Evolutionary conservation across 2,329 filamentous ascomycete genomes (phyloP).

Genomic region (Colletotrichum camelliae): DNA sequence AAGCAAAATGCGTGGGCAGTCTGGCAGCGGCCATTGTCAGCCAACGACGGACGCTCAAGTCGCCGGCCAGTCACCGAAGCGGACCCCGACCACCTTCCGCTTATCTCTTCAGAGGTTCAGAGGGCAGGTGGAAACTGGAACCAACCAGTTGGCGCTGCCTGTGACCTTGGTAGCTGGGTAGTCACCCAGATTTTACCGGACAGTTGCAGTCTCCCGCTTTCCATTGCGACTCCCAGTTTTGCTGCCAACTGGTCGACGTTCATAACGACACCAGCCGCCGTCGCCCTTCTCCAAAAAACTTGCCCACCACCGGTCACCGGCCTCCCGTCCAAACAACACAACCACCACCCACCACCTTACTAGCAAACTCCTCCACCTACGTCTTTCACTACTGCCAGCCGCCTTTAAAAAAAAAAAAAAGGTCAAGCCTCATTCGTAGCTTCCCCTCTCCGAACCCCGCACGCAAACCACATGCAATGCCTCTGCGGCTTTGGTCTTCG

Average conservation of each 20-base stretch:
- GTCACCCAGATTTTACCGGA: background rate
- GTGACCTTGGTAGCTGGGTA: background rate
- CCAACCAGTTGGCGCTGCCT: background rate
- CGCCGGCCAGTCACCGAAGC: slow-evolving; percentile 7
- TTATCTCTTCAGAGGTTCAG: background rate
- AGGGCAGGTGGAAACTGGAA: background rate
- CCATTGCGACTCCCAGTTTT: background rate
- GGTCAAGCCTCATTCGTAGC: slow-evolving; percentile 13
- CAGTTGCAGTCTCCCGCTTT: background rate
- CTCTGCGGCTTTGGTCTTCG: slow-evolving; percentile 2
- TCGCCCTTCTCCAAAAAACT: slow-evolving; percentile 2
- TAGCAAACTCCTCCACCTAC: background rate
- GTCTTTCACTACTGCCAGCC: background rate
- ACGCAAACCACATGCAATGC: slow-evolving; percentile 18
- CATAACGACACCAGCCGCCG: background rate
- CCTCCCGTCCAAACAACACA: background rate
- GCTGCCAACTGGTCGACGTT: background rate
- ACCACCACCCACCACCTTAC: background rate
- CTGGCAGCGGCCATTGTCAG: background rate
- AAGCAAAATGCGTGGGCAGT: background rate
- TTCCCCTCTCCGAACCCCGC: slow-evolving; percentile 17
- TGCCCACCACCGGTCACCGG: background rate
- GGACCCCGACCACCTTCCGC: slow-evolving; percentile 17
- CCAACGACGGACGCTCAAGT: background rate
- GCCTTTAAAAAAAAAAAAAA: background rate